These are phyloP conservation scores for Penicillium vulpinum DNA, from an alignment of 2,329 filamentous ascomycete species.

Conservation along the genomic window DNA sequence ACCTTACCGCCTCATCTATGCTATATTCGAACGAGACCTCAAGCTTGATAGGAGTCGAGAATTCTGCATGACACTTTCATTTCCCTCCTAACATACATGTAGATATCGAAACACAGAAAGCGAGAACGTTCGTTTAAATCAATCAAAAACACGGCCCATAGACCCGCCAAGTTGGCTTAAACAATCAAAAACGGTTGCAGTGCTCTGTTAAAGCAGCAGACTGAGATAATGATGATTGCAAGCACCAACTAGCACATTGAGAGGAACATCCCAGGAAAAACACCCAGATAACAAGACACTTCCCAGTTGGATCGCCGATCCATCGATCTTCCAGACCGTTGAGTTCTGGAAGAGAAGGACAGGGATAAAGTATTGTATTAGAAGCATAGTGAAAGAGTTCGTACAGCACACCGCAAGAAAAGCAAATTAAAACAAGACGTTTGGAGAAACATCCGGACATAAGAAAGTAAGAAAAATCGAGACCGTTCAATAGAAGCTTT, in stretches of 20 bases:
- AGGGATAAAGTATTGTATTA: constrained; percentile 21
- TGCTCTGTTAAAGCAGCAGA: background rate
- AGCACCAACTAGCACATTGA: background rate
- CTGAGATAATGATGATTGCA: background rate
- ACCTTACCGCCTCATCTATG: background rate
- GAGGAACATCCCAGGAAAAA: background rate
- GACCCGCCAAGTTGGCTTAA: background rate
- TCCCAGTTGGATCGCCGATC: background rate
- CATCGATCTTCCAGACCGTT: constrained; percentile 8
- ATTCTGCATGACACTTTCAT: background rate
- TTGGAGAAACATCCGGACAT: constrained; percentile 13
- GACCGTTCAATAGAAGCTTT: constrained; percentile 23
- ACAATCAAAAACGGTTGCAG: background rate
- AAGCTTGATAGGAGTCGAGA: background rate
- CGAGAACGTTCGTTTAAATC: background rate
- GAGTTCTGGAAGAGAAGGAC: constrained; percentile 7
- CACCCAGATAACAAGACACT: background rate
- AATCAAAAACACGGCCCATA: background rate
- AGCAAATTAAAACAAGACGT: constrained; percentile 20
- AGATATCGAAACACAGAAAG: background rate
- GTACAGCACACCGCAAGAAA: constrained; percentile 21
- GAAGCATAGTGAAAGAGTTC: constrained; percentile 24
- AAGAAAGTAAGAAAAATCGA: constrained; percentile 15
- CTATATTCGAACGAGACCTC: background rate
- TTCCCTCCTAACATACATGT: background rate